A percentile compares a stretch with the other conserved stretches of the same genome.
Conservation (phyloP, 495 filamentous ascomycete genomes). For the Collariella sp. region DNA sequence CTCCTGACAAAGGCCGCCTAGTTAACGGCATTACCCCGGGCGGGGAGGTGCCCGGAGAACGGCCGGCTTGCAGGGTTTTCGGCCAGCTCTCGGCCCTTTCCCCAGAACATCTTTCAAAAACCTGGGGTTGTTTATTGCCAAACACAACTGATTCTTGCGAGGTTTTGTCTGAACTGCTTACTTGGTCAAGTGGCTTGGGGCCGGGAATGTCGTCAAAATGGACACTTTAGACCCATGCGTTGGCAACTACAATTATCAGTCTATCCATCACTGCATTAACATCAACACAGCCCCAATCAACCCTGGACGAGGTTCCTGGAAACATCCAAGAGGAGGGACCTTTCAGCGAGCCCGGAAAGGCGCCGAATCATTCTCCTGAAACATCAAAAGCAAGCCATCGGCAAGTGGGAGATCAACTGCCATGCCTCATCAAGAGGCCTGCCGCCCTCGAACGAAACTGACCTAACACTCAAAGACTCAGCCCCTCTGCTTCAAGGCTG, state of each 20-base stretch:
- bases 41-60: background rate
- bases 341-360: background rate
- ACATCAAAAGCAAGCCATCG: too few species aligned
- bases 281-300: too few species aligned
- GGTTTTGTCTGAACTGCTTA: too few species aligned
- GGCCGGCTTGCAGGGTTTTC: slow-evolving; percentile 2
- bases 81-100: slow-evolving; percentile 11
- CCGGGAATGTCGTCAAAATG: too few species aligned
- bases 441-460: background rate
- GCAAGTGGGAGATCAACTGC: too few species aligned
- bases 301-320: too few species aligned
- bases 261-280: too few species aligned
- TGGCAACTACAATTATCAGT: too few species aligned
- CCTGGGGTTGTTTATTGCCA: background rate
- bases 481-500: background rate
- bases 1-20: background rate
- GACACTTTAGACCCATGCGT: too few species aligned
- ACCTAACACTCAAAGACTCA: background rate
- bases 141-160: too few species aligned
- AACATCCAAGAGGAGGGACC: background rate
- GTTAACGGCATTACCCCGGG: slow-evolving; percentile 8
- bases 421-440: too few species aligned
- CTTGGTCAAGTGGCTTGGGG: too few species aligned
- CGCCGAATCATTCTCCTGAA: background rate
- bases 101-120: background rate